Base-by-base conservation (phyloP, 1,139 yeast genomes). In the Protomyces pachydermus region DNA sequence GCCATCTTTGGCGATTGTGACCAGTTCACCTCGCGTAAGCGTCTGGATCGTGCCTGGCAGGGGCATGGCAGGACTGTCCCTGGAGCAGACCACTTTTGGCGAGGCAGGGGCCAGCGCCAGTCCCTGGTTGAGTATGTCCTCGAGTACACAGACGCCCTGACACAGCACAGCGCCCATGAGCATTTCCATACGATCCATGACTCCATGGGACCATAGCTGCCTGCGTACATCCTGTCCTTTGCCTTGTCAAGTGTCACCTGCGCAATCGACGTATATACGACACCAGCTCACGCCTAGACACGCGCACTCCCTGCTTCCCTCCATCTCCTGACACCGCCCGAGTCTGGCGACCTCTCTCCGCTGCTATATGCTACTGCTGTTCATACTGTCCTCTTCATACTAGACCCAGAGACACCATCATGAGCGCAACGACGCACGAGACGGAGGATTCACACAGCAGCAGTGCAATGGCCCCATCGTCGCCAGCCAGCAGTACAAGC, bases 41-140 rank as follows among this genome's bases (percentile, higher is more conserved):
- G 62, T 9, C 53, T 58, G 8, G 25, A 18, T 12, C 45, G 34
- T 18, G 55, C 52, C 16, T 58, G 62, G 62, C 52, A 35, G 9
- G 35, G 35, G 20, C 10, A 12, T 23, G 56, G 62, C 35, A 18
- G 37, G 39, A 20, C 14, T 4, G 53, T 58, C 20, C 51, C 56
- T 18, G 45, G 23, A 12, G 54, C 56, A 8, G 45, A 51, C 39
- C 62, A 58, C 62, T 58, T 58, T 52, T 58, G 62, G 62, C 42
- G 56, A 14, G 25, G 18, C 18, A 42, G 14, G 35, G 18, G 37
- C n/a, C 39, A 48, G 9, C 23, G 50, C 50, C 45, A 45, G 14
- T 14, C 42, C 18, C 35, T 56, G 20, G n/a, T 28, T 10, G 18
- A 34, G 14, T n/a, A 45, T 14, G 50, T 56, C 14, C 25, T 8